Base-by-base conservation (phyloP, 257 asterid species). In the Petrea volubilis region DNA sequence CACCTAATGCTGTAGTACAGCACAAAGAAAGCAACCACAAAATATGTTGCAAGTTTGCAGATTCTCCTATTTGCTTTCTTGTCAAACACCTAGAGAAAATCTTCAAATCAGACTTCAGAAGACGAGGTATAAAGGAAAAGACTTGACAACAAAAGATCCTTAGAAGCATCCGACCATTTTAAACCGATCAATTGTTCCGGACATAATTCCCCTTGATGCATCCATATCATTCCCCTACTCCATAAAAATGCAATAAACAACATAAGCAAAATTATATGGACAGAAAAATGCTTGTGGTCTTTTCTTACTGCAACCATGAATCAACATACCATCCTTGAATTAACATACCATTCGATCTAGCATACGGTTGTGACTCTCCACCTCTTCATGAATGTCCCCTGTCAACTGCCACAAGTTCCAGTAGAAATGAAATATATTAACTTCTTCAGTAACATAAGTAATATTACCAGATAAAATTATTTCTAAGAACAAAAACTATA, bases 301-400 rank as follows among this genome's bases (percentile, higher is more conserved):
- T 51, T 44, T 24, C 34, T 31, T 59, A 25, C 21, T 60, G 58
- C 67, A 63, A 27, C 27, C 15, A 49, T 14, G 21, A 60, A 74
- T 64, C 18, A 36, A 67, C 79, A 64, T 61, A 84, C 80, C 77
- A 74, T 81, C 70, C 67, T 13, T 77, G 60, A 50, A 38, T 47
- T 67, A 63, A 63, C 82, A 72, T 78, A 95, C 99, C 95, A 82
- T 86, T 78, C 85, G 77, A 62, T 90, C 96, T 44, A 95, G 87
- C 88, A 89, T 65, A 29, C 86, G 91, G 79, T 87, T 95, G 74
- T 95, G 98, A 80, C 78, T 88, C 84, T 88, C 92, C 81, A 88
- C 99, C 86, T 91, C 99, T 81, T 88, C 98, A 13, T 95, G 97
- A 81, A 95, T 83, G 78, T 87, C 98, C 25, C 98, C 97, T 1